phyloP scores from a whole-genome alignment of 345 rosid species.

The Murraya koenigii region DNA sequence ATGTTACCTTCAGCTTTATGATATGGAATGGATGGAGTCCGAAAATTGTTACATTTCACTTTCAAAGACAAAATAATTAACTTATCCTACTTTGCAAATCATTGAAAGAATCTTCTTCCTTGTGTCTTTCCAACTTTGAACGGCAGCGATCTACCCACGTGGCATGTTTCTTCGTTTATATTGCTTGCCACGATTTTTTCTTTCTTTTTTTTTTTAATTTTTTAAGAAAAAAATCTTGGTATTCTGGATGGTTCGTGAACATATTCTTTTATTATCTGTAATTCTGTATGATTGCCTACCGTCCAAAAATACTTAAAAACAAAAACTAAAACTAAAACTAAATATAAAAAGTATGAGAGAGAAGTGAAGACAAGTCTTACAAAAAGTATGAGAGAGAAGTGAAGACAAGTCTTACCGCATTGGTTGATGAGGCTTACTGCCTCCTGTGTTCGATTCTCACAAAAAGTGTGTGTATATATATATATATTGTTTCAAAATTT shows the following conservation, averaged over 20 bases:
- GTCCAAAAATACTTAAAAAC: neutral
- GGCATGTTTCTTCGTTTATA: neutral
- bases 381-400: neutral
- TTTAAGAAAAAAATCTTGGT: no score
- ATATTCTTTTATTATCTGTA: slow-evolving; percentile 11
- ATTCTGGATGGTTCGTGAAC: slow-evolving; percentile 13
- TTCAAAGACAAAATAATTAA: neutral
- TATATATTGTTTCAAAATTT: no score
- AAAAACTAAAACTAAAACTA: neutral
- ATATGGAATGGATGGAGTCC: no score
- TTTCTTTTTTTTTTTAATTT: no score
- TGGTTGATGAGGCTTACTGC: neutral
- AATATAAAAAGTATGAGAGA: neutral
- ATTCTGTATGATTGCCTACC: slow-evolving; percentile 17
- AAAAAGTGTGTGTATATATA: no score
- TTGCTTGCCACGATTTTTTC: neutral
- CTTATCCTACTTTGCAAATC: neutral
- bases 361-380: no score
- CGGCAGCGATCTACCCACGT: slow-evolving; percentile 14
- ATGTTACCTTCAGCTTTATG: neutral
- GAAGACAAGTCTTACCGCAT: neutral
- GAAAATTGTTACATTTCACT: neutral
- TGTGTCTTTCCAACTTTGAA: neutral
- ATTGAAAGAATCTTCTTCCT: slow-evolving; percentile 13
- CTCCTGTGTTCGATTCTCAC: neutral